Evolutionary conservation across 164 flowering plant species (phyloP), one percentile per base, ranked within the genome.

Genomic region (Liquidambar formosana): DNA sequence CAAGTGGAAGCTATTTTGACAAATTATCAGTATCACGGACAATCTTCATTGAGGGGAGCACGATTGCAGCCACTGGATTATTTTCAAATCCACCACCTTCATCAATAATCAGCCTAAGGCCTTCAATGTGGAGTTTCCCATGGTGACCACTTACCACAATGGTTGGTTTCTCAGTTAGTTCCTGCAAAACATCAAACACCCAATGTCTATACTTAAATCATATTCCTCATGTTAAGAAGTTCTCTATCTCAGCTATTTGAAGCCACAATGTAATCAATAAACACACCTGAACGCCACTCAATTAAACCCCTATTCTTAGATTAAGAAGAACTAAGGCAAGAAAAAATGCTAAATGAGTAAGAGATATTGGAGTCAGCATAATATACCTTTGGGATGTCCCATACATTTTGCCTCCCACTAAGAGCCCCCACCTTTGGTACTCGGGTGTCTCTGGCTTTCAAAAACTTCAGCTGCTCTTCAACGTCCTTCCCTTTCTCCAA

Each of bases 101-200:
- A 74, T 94, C 99, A 25, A 92, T 87, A 15, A 94, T 83, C 75
- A 94, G 73, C 64, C 99, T 83, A 57, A 91, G 83, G 51, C 92
- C 99, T 27, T 94, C 92, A 49, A 91, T 79, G 63, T 84, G 82
- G 75, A 94, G 91, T 69, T 88, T 83, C 15, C 88, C 99, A 78
- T 92, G 97, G 82, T 94, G 97, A 66, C 97, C 99, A 33, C 99
- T 94, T n/a, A 94, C 90, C 65, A 92, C 80, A 25, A 92, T 77
- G 4, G 89, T 92, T 38, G 84, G 87, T 4, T 63, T 77, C 65
- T 78, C 79, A 3, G 63, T 65, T 46, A 91, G 78, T 69, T 86
- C 95, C 99, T 92, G 71, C n/a, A 54, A 49, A 43, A 53, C 25
- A 61, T 16, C 61, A 65, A 61, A 44, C 43, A 65, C 54, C 49